Conservation (phyloP, 2,329 filamentous ascomycete genomes). For the Sphaerulina musiva region DNA sequence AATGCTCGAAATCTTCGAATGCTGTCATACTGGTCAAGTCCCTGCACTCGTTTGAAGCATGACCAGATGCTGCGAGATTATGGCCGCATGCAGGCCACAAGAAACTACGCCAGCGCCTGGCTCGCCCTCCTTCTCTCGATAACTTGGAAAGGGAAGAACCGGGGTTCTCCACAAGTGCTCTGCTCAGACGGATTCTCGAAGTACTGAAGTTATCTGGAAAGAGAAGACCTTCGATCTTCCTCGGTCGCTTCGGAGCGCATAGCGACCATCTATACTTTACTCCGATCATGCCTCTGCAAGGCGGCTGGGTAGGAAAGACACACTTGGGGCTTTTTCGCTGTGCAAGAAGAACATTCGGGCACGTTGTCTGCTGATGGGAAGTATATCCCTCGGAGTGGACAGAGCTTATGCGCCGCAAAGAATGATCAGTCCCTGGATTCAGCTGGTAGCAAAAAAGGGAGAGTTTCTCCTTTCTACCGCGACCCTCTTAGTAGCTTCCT, state of each 20-base stretch:
- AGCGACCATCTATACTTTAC: background rate
- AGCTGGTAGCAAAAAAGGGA: too few relatives aligned
- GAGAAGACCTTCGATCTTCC: background rate
- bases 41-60: background rate
- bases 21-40: background rate
- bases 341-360: too few relatives aligned
- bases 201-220: background rate
- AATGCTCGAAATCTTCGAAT: background rate
- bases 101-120: background rate
- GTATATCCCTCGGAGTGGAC: too few relatives aligned
- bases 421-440: too few relatives aligned
- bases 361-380: background rate
- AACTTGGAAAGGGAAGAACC: background rate
- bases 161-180: background rate
- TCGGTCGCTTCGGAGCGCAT: background rate
- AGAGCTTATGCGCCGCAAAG: too few relatives aligned
- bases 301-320: too few relatives aligned
- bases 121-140: background rate
- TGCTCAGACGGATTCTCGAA: background rate
- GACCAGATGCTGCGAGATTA: background rate
- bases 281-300: background rate
- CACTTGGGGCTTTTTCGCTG: too few relatives aligned
- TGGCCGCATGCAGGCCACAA: background rate
- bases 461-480: too few relatives aligned
- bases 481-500: too few relatives aligned